A percentile compares a stretch with the other conserved stretches of the same genome.
Conservation (phyloP, 345 rosid species). For the thale cress (Arabidopsis thaliana) region TAIR10.1 NC_003076.8:25721501-25722000, state of each 20-base stretch:
- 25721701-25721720: not conserved
- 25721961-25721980: not conserved
- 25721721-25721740: slow-evolving; percentile 48
- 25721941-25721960: slow-evolving; percentile 21
- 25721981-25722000: not conserved
- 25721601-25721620: slow-evolving; percentile 8
- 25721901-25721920: slow-evolving; percentile 19
- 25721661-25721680: slow-evolving; percentile 37
- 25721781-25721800: not conserved
- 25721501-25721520: not conserved
- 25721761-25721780: slow-evolving; percentile 35
- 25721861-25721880: not conserved
- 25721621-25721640: not conserved
- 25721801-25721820: slow-evolving; percentile 27
- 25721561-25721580: slow-evolving; percentile 16
- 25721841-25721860: slow-evolving; percentile 22
- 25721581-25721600: not conserved
- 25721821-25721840: slow-evolving; percentile 20
- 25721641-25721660: slow-evolving; percentile 36
- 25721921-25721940: not conserved
- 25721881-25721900: not conserved
- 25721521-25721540: not conserved
- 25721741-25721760: slow-evolving; percentile 42
- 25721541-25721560: not conserved
- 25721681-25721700: slow-evolving; percentile 25